These are phyloP conservation scores for Colletotrichum plurivorum DNA, from an alignment of 2,329 filamentous ascomycete genomes.

Conservation along the genomic window DNA sequence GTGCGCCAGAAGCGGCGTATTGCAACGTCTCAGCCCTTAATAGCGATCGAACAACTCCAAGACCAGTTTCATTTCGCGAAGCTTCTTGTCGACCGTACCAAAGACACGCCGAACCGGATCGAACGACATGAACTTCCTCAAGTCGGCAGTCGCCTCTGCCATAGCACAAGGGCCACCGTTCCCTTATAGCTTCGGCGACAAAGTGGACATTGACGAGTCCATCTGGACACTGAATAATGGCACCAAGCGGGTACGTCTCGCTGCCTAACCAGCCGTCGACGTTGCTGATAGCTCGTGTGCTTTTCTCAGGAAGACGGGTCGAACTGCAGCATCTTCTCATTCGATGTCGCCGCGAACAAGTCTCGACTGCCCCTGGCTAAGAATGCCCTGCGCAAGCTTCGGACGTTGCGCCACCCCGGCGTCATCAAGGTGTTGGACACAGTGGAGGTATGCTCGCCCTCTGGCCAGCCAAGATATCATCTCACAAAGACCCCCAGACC, in stretches of 20 bases:
- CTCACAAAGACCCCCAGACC: conserved; percentile 68
- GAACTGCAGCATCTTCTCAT: conserved; percentile 96
- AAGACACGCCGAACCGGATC: neutral
- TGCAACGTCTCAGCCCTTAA: conserved; percentile 27
- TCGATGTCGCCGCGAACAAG: conserved; percentile 87
- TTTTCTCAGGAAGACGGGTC: conserved; percentile 85
- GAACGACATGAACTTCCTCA: conserved; percentile 90
- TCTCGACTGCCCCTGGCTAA: conserved; percentile 87
- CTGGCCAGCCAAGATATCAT: conserved; percentile 40
- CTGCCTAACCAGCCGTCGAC: neutral
- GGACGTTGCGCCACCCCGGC: conserved; percentile 93
- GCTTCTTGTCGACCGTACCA: neutral
- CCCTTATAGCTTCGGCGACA: conserved; percentile 92
- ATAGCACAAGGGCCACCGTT: conserved; percentile 96
- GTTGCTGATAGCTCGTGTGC: conserved; percentile 7
- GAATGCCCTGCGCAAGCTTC: conserved; percentile 94
- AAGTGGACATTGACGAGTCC: conserved; percentile 91
- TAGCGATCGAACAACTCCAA: conserved; percentile 14
- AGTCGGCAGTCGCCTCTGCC: conserved; percentile 95
- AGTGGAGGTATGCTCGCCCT: conserved; percentile 76
- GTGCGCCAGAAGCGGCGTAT: conserved; percentile 31
- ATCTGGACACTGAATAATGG: conserved; percentile 98
- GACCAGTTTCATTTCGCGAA: conserved; percentile 16
- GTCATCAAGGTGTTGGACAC: conserved; percentile 96
- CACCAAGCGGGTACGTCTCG: conserved; percentile 80